Conservation (phyloP, 768 basidiomycete species). For the Phallus indusiatus region DNA sequence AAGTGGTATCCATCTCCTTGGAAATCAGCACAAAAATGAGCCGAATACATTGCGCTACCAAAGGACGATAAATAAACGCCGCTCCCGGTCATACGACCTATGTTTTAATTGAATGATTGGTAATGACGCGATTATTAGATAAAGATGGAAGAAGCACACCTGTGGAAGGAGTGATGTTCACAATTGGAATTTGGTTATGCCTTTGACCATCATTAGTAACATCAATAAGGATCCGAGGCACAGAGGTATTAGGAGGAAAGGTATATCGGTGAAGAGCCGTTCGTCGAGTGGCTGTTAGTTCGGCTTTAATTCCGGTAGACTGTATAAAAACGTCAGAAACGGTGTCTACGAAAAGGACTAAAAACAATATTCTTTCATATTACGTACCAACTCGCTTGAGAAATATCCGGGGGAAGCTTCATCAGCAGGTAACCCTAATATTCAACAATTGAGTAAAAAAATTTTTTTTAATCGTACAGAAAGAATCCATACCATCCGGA, state of each 20-base stretch:
- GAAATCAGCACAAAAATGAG: conserved; percentile 54
- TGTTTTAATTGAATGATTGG: neutral
- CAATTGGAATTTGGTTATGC: conserved; percentile 38
- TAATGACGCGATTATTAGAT: neutral
- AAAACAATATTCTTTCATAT: neutral
- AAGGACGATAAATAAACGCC: conserved; percentile 43
- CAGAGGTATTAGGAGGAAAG: conserved; percentile 35
- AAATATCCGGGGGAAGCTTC: conserved; percentile 62
- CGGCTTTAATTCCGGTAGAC: conserved; percentile 48
- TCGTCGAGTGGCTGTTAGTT: conserved; percentile 49
- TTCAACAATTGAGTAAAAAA: neutral
- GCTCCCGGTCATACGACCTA: conserved; percentile 16
- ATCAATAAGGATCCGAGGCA: conserved; percentile 48
- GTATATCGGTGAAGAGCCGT: conserved; percentile 53
- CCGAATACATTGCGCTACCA: conserved; percentile 48
- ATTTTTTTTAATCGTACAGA: neutral
- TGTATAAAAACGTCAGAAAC: conserved; percentile 13
- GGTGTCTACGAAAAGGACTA: too few relatives aligned
- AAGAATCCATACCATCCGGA: conserved; percentile 34
- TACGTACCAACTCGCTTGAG: conserved; percentile 43
- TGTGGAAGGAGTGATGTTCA: conserved; percentile 39
- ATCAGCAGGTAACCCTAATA: conserved; percentile 46
- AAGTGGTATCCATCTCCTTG: conserved; percentile 34
- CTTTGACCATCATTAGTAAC: conserved; percentile 53
- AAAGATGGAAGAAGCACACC: conserved; percentile 20